These are phyloP conservation scores for Pseudogymnoascus sp. DNA, from an alignment of 2,329 filamentous ascomycete species.

Conservation along the genomic window DNA sequence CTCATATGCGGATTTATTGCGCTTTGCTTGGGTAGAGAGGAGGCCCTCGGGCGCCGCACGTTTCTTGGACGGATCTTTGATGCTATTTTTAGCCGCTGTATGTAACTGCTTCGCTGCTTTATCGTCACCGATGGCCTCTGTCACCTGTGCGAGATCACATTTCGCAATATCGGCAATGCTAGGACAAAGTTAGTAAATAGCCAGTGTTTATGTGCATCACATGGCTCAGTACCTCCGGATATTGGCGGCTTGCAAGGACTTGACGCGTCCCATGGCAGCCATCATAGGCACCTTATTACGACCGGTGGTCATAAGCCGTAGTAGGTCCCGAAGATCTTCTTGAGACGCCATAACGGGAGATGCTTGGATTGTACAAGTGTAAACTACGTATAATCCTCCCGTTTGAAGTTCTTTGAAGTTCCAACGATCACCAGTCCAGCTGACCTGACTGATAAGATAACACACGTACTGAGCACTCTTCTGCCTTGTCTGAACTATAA, in stretches of 20 bases:
- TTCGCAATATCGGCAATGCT: conserved; percentile 27
- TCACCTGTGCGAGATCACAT: conserved; percentile 20
- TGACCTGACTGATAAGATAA: conserved; percentile 3
- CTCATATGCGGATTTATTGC: conserved; percentile 25
- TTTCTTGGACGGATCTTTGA: conserved; percentile 20
- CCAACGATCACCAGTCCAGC: not conserved
- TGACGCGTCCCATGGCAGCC: conserved; percentile 52
- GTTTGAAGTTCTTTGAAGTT: not conserved
- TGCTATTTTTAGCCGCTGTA: conserved; percentile 24
- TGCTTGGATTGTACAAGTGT: not conserved
- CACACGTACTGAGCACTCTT: not conserved
- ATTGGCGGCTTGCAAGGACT: conserved; percentile 48
- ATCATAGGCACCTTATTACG: conserved; percentile 52
- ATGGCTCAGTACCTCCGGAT: conserved; percentile 44
- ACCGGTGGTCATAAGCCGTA: conserved; percentile 50
- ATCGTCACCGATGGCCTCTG: conserved; percentile 23
- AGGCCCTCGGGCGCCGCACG: conserved; percentile 18
- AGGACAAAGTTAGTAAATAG: conserved; percentile 12
- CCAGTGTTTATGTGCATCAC: not conserved
- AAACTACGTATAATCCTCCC: not conserved
- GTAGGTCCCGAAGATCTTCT: conserved; percentile 54
- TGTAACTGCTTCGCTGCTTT: conserved; percentile 28
- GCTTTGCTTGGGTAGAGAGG: conserved; percentile 20
- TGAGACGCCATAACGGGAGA: conserved; percentile 44
- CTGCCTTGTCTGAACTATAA: not conserved